These are phyloP conservation scores for Acanthamoeba triangularis DNA, from an alignment of 208 protist species.

Conservation along the genomic window DNA sequence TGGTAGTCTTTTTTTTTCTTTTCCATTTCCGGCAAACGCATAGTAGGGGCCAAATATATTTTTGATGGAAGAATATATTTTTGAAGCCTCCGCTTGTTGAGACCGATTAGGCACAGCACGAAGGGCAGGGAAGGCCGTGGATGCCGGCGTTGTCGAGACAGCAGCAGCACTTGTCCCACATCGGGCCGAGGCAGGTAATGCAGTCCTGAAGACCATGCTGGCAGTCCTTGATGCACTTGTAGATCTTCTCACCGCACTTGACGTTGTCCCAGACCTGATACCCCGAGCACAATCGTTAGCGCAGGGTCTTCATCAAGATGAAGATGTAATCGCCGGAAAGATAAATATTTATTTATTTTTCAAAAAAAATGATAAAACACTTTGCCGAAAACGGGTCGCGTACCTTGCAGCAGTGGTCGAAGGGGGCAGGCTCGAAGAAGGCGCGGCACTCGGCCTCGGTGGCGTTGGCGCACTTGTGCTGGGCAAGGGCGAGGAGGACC, in stretches of 20 bases:
- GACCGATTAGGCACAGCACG: neutral
- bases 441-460: slow-evolving; percentile 48
- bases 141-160: slow-evolving; percentile 64
- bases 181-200: slow-evolving; percentile 42
- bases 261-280: slow-evolving; percentile 45
- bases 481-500: slow-evolving; percentile 23
- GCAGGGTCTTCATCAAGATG: neutral
- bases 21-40: no score
- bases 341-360: neutral
- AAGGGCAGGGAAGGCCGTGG: slow-evolving; percentile 10
- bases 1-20: no score
- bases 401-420: slow-evolving; percentile 64
- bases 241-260: slow-evolving; percentile 51
- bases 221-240: slow-evolving; percentile 36
- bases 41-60: no score
- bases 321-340: neutral
- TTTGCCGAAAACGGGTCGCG: neutral
- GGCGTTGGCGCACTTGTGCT: slow-evolving; percentile 45
- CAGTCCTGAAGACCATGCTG: slow-evolving; percentile 6
- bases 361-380: neutral
- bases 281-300: neutral
- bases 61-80: no score
- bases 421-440: slow-evolving; percentile 52
- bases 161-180: slow-evolving; percentile 67
- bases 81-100: no score